These are phyloP conservation scores for Verticillium klebahnii DNA, from an alignment of 2,329 filamentous ascomycete species.

Conservation along the genomic window DNA sequence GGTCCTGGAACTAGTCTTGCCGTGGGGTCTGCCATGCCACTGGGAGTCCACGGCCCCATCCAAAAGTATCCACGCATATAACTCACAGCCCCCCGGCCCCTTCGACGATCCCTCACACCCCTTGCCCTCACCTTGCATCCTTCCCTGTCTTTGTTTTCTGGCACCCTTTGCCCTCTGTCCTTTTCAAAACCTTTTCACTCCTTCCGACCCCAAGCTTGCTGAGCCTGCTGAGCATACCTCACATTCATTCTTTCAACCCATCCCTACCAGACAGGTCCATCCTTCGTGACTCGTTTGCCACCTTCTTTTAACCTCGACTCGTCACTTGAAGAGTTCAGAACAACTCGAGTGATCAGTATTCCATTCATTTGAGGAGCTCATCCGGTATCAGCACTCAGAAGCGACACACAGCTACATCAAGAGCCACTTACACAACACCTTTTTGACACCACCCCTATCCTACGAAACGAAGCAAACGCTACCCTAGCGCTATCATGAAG, in stretches of 20 bases:
- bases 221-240: constrained; percentile 26
- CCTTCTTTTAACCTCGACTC: neutral
- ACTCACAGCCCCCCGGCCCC: neutral
- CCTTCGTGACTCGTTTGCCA: constrained; percentile 1
- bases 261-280: constrained; percentile 2
- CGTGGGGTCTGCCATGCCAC: neutral
- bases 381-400: constrained; percentile 25
- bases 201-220: constrained; percentile 23
- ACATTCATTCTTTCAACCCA: constrained; percentile 22
- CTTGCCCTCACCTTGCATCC: neutral
- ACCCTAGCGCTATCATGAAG: constrained; percentile 26
- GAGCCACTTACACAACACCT: constrained; percentile 1
- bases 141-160: neutral
- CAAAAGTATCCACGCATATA: neutral
- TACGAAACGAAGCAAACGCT: neutral
- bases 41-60: neutral
- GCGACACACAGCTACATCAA: constrained; percentile 6
- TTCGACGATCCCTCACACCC: constrained; percentile 1
- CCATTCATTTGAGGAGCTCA: constrained; percentile 25
- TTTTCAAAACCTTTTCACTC: constrained; percentile 10
- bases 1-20: neutral
- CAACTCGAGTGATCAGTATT: constrained; percentile 15
- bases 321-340: constrained; percentile 12
- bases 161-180: constrained; percentile 4
- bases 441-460: neutral